Evolutionary conservation across 2,329 filamentous ascomycete species (phyloP).

Genomic region (Penicillium sp.): DNA sequence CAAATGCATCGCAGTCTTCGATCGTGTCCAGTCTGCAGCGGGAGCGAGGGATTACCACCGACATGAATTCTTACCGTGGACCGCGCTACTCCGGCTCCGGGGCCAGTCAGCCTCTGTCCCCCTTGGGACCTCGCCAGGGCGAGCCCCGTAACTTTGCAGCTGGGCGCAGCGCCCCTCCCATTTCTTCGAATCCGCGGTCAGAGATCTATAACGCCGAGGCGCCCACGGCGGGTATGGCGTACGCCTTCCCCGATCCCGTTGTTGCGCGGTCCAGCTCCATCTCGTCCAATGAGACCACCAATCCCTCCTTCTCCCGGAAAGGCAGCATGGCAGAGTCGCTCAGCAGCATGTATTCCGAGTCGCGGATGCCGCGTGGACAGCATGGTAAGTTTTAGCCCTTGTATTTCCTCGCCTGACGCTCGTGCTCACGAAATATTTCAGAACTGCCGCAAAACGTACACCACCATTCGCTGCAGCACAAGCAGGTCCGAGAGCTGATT

Average conservation of each 20-base stretch:
- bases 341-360: constrained; percentile 46
- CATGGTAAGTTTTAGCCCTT: constrained; percentile 37
- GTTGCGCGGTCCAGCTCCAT: constrained; percentile 38
- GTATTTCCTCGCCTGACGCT: neutral
- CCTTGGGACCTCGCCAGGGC: constrained; percentile 35
- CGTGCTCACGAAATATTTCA: constrained; percentile 17
- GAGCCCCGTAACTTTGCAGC: constrained; percentile 42
- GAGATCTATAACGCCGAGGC: constrained; percentile 49
- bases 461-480: constrained; percentile 47
- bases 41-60: constrained; percentile 40
- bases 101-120: constrained; percentile 37
- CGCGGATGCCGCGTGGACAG: constrained; percentile 44
- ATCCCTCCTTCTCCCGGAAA: constrained; percentile 40
- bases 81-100: constrained; percentile 41
- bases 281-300: constrained; percentile 32
- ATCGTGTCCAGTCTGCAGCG: constrained; percentile 42
- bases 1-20: constrained; percentile 44
- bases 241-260: constrained; percentile 49
- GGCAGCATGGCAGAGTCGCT: constrained; percentile 46
- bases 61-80: constrained; percentile 38
- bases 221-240: constrained; percentile 47
- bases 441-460: constrained; percentile 46
- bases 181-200: constrained; percentile 46
- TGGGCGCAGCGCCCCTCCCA: constrained; percentile 46
- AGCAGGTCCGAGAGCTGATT: constrained; percentile 45